These are phyloP conservation scores for Saccharomyces hybrid DNA, from an alignment of 1,139 yeast genomes.

Conservation along the genomic window DNA sequence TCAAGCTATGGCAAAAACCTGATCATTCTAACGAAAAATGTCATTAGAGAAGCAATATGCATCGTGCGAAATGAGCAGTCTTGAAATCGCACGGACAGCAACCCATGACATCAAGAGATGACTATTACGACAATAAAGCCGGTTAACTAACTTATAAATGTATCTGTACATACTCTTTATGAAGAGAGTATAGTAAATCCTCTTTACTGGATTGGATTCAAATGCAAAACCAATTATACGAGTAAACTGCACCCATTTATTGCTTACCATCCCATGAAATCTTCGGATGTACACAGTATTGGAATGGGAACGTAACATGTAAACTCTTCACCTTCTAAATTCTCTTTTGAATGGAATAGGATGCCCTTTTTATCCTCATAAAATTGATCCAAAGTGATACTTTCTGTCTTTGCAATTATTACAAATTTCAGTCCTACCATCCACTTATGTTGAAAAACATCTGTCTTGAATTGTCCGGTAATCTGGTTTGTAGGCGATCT, in stretches of 20 bases:
- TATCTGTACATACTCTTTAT: background rate
- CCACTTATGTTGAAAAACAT: constrained; percentile 35
- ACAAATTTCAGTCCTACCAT: constrained; percentile 31
- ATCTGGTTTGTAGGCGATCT: constrained; percentile 27
- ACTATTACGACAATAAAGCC: background rate
- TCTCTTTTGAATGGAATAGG: constrained; percentile 28
- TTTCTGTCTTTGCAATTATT: constrained; percentile 14
- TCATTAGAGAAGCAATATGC: background rate
- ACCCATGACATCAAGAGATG: background rate
- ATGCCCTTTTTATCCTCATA: constrained; percentile 31
- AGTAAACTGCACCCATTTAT: background rate
- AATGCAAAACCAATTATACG: background rate
- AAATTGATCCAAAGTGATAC: constrained; percentile 17
- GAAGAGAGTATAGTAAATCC: no score
- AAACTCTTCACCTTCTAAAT: constrained; percentile 33
- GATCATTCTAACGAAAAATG: background rate
- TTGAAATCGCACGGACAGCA: background rate
- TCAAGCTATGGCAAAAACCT: background rate
- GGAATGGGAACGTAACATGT: constrained; percentile 32
- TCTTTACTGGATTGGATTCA: background rate
- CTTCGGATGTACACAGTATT: constrained; percentile 30
- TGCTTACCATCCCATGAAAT: constrained; percentile 33
- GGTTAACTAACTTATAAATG: background rate
- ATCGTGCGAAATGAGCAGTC: background rate
- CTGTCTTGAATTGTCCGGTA: constrained; percentile 35